These are phyloP conservation scores for Trichoderma sp. DNA, from an alignment of 2,329 filamentous ascomycete species.

Conservation along the genomic window DNA sequence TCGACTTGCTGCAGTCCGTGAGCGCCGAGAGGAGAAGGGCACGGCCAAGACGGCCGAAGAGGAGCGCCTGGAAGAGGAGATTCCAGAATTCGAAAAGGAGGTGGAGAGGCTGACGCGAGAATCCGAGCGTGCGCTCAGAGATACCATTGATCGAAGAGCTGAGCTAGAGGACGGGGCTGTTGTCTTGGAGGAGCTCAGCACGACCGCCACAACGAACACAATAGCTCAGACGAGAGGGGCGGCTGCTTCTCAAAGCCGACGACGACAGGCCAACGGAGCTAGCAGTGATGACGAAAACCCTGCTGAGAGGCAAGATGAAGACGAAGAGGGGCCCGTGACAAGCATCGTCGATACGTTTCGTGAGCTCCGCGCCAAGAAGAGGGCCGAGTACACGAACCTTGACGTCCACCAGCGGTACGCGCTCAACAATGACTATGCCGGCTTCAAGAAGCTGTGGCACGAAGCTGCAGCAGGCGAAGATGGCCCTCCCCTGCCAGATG, in stretches of 20 bases:
- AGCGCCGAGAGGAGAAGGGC: conserved; percentile 39
- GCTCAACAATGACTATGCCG: conserved; percentile 55
- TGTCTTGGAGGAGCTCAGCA: conserved; percentile 38
- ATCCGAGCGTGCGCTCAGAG: conserved; percentile 47
- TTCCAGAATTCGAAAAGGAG: conserved; percentile 38
- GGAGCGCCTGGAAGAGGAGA: conserved; percentile 38
- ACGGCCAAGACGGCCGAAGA: conserved; percentile 37
- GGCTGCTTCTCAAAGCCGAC: conserved; percentile 13
- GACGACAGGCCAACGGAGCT: conserved; percentile 15
- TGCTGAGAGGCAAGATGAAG: conserved; percentile 28
- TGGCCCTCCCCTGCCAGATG: conserved; percentile 50
- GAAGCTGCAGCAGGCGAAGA: conserved; percentile 49
- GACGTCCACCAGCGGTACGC: conserved; percentile 49
- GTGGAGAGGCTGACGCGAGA: conserved; percentile 43
- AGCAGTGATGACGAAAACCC: conserved; percentile 19
- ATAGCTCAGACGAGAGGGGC: not conserved
- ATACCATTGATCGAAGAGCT: conserved; percentile 48
- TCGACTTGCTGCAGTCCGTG: conserved; percentile 31
- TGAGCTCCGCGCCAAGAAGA: conserved; percentile 37
- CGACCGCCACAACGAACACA: conserved; percentile 27
- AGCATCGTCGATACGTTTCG: conserved; percentile 36
- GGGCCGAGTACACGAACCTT: conserved; percentile 42
- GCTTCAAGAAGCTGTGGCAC: conserved; percentile 59
- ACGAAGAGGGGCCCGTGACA: conserved; percentile 24
- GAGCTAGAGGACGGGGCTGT: conserved; percentile 49